These are phyloP conservation scores for Inga leiocalycina DNA, from an alignment of 306 rosid genomes.

Conservation along the genomic window DNA sequence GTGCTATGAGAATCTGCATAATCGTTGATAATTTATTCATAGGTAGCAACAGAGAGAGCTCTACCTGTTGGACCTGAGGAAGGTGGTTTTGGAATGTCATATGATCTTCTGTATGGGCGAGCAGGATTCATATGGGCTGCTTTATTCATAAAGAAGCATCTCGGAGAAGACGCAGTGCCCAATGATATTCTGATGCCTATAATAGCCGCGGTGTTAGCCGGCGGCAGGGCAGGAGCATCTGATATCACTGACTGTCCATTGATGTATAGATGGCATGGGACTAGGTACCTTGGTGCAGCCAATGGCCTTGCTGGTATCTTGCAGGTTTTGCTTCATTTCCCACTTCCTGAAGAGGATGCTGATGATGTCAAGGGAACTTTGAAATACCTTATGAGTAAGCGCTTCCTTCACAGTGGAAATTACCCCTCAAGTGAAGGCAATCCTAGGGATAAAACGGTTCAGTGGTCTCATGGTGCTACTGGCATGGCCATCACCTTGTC, in stretches of 20 bases:
- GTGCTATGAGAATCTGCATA: not conserved
- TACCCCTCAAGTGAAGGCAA: constrained; percentile 96
- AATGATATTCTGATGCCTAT: constrained; percentile 59
- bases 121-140: constrained; percentile 91
- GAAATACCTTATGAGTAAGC: constrained; percentile 75
- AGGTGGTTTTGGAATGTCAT: constrained; percentile 99
- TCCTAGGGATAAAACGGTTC: constrained; percentile 78
- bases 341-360: constrained; percentile 60
- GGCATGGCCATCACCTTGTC: constrained; percentile 83
- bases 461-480: constrained; percentile 92
- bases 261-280: constrained; percentile 95
- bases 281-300: constrained; percentile 90
- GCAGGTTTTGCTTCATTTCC: constrained; percentile 80
- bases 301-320: constrained; percentile 86
- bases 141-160: constrained; percentile 64
- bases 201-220: constrained; percentile 76
- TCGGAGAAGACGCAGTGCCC: constrained; percentile 63
- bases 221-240: constrained; percentile 91
- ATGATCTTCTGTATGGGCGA: constrained; percentile 85
- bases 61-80: constrained; percentile 89
- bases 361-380: constrained; percentile 81
- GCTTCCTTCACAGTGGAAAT: constrained; percentile 84
- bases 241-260: constrained; percentile 77
- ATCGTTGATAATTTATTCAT: constrained; percentile 8
- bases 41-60: constrained; percentile 83